Evolutionary conservation across 176 grass and related monocot species (phyloP), one percentile per base, ranked within the genome.

Genomic region (Triticum dicoccoides): DNA sequence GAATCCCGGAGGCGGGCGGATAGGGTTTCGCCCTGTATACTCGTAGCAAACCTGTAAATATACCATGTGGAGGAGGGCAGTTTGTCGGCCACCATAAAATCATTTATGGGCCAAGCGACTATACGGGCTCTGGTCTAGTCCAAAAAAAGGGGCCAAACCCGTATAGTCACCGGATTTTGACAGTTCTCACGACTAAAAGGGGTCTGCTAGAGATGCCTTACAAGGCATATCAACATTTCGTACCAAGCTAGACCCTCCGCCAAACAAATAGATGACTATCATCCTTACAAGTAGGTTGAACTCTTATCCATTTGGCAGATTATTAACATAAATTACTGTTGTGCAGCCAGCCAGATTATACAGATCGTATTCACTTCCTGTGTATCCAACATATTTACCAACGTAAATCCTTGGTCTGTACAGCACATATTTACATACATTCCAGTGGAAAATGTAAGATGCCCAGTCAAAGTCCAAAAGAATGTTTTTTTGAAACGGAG

Each of bases 381-480:
- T 64, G 29, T 23, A 47, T 86, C 29, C 71, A 70, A 30, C 51
- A 77, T 25, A 41, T 83, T 13, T 52, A 76, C 24, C 14, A 77
- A 35, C 72, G 56, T 37, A 6, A 83, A 83, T 64, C 52, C 29
- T 83, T 51, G 81, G 33, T 13, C 41, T 32, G 64, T 79, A 63
- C 52, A 24, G n/a, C 37, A 71, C 13, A 78, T 70, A 82, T 42
- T 49, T 18, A 38, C 15, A 12, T 45, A 77, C 47, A 82, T 83
- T 73, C 73, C 41, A 38, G 66, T 44, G 76, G 77, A 47, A 24
- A 83, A 73, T 44, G 34, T 62, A 24, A 70, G 15, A 44, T 79
- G 83, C 80, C 73, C 73, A 78, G 78, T 37, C 86, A 89, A 67
- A 17, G 61, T 76, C 29, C n/a, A 63, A 88, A 85, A 88, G 77